These are phyloP conservation scores for Fusarium redolens DNA, from an alignment of 2,329 filamentous ascomycete genomes.

Conservation along the genomic window DNA sequence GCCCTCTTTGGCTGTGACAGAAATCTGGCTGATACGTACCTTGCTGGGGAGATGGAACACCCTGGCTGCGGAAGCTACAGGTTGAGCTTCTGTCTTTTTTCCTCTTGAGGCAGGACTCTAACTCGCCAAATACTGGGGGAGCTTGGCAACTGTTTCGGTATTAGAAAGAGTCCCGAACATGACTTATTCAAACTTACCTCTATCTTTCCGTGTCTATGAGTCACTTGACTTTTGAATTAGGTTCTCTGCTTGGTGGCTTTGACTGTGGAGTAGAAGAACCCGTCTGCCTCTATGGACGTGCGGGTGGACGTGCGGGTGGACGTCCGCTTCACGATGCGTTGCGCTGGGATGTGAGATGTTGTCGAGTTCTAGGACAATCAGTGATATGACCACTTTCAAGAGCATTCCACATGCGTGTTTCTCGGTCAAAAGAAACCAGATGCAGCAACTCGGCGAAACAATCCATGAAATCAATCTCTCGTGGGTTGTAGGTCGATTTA, in stretches of 20 bases:
- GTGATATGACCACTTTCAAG: constrained; percentile 32
- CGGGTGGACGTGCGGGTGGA: not conserved
- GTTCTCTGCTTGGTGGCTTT: not conserved
- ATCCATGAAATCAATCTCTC: constrained; percentile 3
- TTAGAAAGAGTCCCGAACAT: constrained; percentile 22
- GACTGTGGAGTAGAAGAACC: constrained; percentile 3
- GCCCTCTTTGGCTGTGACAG: constrained; percentile 10
- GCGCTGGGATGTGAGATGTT: constrained; percentile 19
- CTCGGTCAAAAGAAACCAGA: constrained; percentile 13
- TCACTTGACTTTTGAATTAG: constrained; percentile 14
- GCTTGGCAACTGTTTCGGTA: constrained; percentile 25
- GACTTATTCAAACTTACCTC: constrained; percentile 2
- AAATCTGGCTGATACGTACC: constrained; percentile 30
- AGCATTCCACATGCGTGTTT: constrained; percentile 11
- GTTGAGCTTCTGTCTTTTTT: constrained; percentile 37
- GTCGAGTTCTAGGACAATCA: constrained; percentile 23
- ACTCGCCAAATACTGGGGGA: constrained; percentile 26
- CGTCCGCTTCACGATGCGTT: constrained; percentile 9
- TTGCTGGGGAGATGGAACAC: constrained; percentile 22
- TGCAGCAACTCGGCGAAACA: constrained; percentile 14
- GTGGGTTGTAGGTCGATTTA: constrained; percentile 15
- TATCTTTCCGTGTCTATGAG: constrained; percentile 13
- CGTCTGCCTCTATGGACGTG: not conserved
- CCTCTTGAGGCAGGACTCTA: constrained; percentile 37
- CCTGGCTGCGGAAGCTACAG: constrained; percentile 37